phyloP scores from a whole-genome alignment of 2,329 filamentous ascomycete species.

The Gyromitra esculenta region DNA sequence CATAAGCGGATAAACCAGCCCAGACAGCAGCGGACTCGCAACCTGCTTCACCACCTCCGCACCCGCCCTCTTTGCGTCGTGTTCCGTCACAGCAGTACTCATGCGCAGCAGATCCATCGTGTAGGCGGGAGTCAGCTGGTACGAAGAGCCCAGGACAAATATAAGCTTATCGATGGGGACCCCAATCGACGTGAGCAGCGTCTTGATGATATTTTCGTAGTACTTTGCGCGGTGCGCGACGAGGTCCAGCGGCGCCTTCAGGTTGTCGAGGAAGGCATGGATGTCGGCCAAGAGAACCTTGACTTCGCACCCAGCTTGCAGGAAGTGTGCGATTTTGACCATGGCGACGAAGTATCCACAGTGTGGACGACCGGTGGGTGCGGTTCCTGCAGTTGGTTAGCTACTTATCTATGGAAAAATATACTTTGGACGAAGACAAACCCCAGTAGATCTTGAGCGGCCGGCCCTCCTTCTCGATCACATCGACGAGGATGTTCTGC shows the following conservation, averaged over 20 bases:
- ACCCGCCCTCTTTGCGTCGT: constrained; percentile 88
- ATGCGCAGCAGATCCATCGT: constrained; percentile 89
- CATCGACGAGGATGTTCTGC: constrained; percentile 80
- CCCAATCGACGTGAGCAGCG: constrained; percentile 78
- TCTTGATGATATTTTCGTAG: constrained; percentile 80
- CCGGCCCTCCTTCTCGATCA: constrained; percentile 74
- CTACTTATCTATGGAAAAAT: not conserved
- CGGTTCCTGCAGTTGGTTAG: constrained; percentile 67
- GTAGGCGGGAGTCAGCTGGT: constrained; percentile 78
- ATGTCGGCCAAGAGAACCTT: constrained; percentile 75
- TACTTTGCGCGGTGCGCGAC: constrained; percentile 83
- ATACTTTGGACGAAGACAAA: constrained; percentile 59
- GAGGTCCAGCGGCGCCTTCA: constrained; percentile 88
- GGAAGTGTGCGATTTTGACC: constrained; percentile 88
- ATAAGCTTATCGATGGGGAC: constrained; percentile 81
- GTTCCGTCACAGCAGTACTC: constrained; percentile 74
- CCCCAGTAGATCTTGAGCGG: constrained; percentile 86
- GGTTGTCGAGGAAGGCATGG: constrained; percentile 80
- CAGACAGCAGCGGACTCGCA: constrained; percentile 76
- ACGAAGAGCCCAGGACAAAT: constrained; percentile 85
- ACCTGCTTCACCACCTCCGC: constrained; percentile 95
- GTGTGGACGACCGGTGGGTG: constrained; percentile 87
- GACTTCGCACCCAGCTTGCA: constrained; percentile 83
- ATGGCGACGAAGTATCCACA: constrained; percentile 88
- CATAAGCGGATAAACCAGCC: constrained; percentile 84